These are phyloP conservation scores for Cornus kousa DNA, from an alignment of 148 eudicot genomes.

Conservation along the genomic window DNA sequence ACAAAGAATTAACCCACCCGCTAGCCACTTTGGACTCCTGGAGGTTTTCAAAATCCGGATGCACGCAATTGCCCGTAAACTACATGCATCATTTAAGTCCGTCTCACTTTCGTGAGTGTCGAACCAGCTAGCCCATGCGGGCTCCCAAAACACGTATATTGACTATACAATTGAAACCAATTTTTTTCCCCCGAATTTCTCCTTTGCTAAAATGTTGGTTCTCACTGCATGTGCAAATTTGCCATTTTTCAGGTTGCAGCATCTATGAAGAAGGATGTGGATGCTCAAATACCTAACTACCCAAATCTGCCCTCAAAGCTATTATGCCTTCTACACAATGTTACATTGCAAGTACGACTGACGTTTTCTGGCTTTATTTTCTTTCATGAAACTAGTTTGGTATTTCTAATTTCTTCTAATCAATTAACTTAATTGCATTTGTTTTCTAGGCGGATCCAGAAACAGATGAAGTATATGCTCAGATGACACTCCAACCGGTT, in stretches of 20 bases:
- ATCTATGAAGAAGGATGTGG: constrained; percentile 84
- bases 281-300: constrained; percentile 85
- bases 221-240: constrained; percentile 8
- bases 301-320: constrained; percentile 91
- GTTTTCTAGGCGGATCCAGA: constrained; percentile 90
- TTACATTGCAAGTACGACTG: constrained; percentile 75
- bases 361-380: neutral
- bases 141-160: neutral
- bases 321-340: constrained; percentile 80
- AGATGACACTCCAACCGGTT: constrained; percentile 96
- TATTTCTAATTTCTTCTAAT: neutral
- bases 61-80: too few relatives aligned
- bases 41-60: too few relatives aligned
- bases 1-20: too few relatives aligned
- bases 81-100: too few relatives aligned
- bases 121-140: too few relatives aligned
- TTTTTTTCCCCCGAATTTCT: neutral
- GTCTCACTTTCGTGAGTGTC: too few relatives aligned
- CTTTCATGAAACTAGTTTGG: neutral
- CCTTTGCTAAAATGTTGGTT: neutral
- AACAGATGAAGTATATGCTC: constrained; percentile 99
- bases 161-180: neutral
- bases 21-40: too few relatives aligned
- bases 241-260: constrained; percentile 74
- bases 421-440: constrained; percentile 12